Evolutionary conservation across 306 rosid genomes (phyloP).

Genomic region (Glycine latifolia): DNA sequence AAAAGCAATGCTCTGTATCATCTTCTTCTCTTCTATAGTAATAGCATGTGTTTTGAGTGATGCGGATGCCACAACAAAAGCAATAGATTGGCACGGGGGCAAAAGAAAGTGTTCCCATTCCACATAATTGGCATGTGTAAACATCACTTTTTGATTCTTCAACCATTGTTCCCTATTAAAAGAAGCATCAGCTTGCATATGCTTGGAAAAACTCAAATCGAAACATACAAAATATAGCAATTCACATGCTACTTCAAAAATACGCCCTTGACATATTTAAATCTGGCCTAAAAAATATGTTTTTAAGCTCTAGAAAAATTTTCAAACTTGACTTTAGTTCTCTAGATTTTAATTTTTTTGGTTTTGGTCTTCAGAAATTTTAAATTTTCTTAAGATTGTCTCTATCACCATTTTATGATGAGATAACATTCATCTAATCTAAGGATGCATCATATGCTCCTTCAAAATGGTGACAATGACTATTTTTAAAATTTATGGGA

Average conservation of each 20-base stretch:
- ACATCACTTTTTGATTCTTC: conserved; percentile 42
- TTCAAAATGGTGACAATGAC: too few relatives aligned
- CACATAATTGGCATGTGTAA: conserved; percentile 61
- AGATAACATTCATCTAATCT: too few relatives aligned
- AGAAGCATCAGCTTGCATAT: conserved; percentile 36
- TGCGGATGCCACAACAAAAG: conserved; percentile 46
- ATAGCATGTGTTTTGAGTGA: conserved; percentile 49
- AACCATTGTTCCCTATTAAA: conserved; percentile 44
- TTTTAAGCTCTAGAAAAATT: too few relatives aligned
- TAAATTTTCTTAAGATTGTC: too few relatives aligned
- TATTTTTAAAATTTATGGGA: too few relatives aligned
- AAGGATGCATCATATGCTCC: too few relatives aligned
- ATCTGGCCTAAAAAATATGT: too few relatives aligned
- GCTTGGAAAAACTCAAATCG: conserved; percentile 27
- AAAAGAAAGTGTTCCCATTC: conserved; percentile 43
- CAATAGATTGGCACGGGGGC: conserved; percentile 55
- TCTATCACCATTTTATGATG: too few relatives aligned
- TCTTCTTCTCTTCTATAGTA: conserved; percentile 52
- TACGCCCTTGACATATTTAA: not conserved
- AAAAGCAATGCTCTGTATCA: conserved; percentile 51
- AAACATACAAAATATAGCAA: not conserved
- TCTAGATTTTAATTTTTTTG: too few relatives aligned
- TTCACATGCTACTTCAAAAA: not conserved
- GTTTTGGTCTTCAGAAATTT: too few relatives aligned
- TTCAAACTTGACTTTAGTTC: too few relatives aligned